Conservation (phyloP, 148 eudicot genomes). For the Oxyria digyna region DNA sequence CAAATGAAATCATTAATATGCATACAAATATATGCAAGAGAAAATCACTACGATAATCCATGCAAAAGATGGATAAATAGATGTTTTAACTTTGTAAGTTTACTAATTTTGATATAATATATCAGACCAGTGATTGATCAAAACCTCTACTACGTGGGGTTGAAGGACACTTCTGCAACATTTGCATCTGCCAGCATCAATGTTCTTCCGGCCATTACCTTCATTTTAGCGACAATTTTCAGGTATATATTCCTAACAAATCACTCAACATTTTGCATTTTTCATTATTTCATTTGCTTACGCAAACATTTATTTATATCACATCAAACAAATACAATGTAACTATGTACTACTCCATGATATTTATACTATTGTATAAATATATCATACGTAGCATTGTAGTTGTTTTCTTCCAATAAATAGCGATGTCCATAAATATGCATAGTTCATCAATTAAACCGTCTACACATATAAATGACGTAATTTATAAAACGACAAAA, state of each 20-base stretch:
- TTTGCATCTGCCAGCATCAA: conserved; percentile 40
- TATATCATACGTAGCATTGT: neutral
- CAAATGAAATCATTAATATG: too few species aligned
- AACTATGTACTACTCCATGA: neutral
- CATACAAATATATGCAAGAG: too few species aligned
- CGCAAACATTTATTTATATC: neutral
- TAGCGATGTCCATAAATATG: neutral
- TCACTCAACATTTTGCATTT: neutral
- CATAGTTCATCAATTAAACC: neutral
- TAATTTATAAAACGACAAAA: neutral
- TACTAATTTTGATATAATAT: neutral
- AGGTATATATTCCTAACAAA: conserved; percentile 23
- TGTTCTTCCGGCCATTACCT: conserved; percentile 46
- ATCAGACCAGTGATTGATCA: conserved; percentile 56
- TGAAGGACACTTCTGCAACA: conserved; percentile 39
- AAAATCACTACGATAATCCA: neutral
- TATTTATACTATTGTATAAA: neutral
- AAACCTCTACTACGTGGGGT: conserved; percentile 38
- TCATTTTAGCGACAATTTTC: conserved; percentile 44
- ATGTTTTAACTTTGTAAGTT: neutral
- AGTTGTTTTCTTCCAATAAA: neutral
- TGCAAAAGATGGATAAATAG: neutral
- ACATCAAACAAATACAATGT: neutral
- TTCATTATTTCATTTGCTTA: neutral
- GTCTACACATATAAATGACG: neutral